A percentile compares a stretch with the other conserved stretches of the same genome.
Evolutionary conservation across 257 asterid genomes (phyloP).

Genomic region (Prunella vulgaris): DNA sequence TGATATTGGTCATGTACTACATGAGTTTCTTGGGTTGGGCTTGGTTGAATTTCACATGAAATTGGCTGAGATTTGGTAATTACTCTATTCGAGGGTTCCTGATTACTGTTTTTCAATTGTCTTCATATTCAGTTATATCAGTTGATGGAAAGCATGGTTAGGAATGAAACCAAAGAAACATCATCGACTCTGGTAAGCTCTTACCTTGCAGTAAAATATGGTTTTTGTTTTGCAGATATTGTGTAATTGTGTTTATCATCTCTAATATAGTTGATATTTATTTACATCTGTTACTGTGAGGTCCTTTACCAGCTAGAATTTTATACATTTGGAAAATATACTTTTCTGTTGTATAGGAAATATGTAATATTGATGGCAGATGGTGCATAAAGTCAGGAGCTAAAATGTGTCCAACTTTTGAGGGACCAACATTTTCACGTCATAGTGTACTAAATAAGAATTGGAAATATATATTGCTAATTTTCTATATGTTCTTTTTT

Average conservation of each 20-base stretch:
- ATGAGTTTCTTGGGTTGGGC: too few relatives aligned
- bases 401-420: conserved; percentile 42
- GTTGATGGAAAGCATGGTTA: conserved; percentile 73
- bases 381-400: conserved; percentile 79
- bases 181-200: conserved; percentile 53
- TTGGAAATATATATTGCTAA: not conserved
- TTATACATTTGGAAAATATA: not conserved
- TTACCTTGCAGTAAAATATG: not conserved
- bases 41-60: conserved; percentile 11
- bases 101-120: conserved; percentile 15
- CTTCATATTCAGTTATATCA: conserved; percentile 55
- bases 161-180: conserved; percentile 57
- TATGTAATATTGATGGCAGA: conserved; percentile 73
- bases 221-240: not conserved
- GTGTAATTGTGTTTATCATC: not conserved
- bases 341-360: conserved; percentile 48
- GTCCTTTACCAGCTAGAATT: conserved; percentile 1
- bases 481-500: not conserved
- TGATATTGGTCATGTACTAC: too few relatives aligned
- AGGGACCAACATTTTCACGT: conserved; percentile 42
- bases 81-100: conserved; percentile 18
- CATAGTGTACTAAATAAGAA: conserved; percentile 17
- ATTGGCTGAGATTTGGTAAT: conserved; percentile 13
- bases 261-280: not conserved
- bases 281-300: not conserved